Percentiles rank a stretch among this genome's conserved stretches.
These are phyloP conservation scores for Alternaria solani DNA, from an alignment of 2,329 filamentous ascomycete genomes.

Conservation along the genomic window DNA sequence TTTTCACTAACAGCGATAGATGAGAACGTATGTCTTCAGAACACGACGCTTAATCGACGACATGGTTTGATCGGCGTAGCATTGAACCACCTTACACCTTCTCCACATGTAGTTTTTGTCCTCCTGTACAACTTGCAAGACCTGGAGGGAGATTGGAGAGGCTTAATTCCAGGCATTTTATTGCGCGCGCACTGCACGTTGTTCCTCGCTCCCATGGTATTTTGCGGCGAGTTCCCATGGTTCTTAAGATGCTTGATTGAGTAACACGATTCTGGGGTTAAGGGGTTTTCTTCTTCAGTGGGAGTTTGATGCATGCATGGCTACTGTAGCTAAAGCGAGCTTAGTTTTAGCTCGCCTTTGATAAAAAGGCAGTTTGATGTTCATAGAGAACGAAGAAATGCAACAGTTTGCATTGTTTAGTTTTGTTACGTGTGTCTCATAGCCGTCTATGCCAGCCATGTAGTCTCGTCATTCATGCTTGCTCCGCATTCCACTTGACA, in stretches of 20 bases:
- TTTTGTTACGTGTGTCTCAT: background rate
- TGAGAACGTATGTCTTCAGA: background rate
- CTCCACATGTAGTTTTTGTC: conserved; percentile 28
- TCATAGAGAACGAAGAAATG: conserved; percentile 5
- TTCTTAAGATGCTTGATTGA: conserved; percentile 17
- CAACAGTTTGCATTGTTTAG: conserved; percentile 4
- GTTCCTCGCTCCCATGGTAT: background rate
- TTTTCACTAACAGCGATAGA: conserved; percentile 3
- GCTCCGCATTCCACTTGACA: conserved; percentile 77
- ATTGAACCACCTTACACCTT: conserved; percentile 21
- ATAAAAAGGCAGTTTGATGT: conserved; percentile 1
- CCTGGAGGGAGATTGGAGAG: conserved; percentile 7
- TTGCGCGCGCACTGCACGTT: background rate
- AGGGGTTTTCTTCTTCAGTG: conserved; percentile 1
- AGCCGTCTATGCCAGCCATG: no score
- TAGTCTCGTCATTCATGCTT: conserved; percentile 18
- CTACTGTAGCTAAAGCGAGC: conserved; percentile 5
- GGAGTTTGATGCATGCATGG: conserved; percentile 13
- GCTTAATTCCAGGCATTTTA: conserved; percentile 1
- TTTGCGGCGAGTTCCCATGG: background rate
- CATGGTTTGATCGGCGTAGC: background rate
- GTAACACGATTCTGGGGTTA: conserved; percentile 17
- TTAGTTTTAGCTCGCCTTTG: conserved; percentile 1
- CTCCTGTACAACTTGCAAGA: conserved; percentile 26
- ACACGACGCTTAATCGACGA: background rate